These are phyloP conservation scores for Solanum sejunctum DNA, from an alignment of 257 asterid species.

Conservation along the genomic window DNA sequence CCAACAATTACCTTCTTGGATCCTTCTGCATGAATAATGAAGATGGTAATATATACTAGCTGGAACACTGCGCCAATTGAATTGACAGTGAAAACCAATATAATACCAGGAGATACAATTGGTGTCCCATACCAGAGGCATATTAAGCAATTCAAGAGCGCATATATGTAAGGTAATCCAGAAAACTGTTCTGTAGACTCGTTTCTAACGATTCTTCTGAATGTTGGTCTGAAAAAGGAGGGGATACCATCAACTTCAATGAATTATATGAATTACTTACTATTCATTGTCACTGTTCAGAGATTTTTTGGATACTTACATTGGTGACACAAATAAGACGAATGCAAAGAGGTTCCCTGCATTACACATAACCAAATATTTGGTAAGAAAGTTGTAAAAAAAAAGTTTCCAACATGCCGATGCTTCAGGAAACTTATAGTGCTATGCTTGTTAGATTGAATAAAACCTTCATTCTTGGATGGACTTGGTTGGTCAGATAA, in stretches of 20 bases:
- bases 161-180: conserved; percentile 70
- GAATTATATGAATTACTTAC: neutral
- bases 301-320: conserved; percentile 36
- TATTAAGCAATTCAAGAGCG: conserved; percentile 74
- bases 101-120: conserved; percentile 46
- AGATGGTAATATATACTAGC: conserved; percentile 47
- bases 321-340: conserved; percentile 67
- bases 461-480: neutral
- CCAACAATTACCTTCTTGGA: conserved; percentile 31
- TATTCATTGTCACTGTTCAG: neutral
- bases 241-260: neutral
- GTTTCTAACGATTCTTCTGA: conserved; percentile 51
- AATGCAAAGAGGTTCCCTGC: conserved; percentile 84
- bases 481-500: neutral
- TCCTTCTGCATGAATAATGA: conserved; percentile 42
- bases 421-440: neutral
- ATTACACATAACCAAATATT: neutral
- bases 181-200: conserved; percentile 81
- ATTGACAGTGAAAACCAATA: conserved; percentile 64
- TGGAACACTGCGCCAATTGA: conserved; percentile 75
- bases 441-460: neutral
- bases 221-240: conserved; percentile 58
- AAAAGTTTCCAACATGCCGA: neutral
- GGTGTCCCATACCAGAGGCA: conserved; percentile 92
- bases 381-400: neutral